phyloP scores from a whole-genome alignment of 2,329 filamentous ascomycete species.

The Dactylellina parvicollis region DNA sequence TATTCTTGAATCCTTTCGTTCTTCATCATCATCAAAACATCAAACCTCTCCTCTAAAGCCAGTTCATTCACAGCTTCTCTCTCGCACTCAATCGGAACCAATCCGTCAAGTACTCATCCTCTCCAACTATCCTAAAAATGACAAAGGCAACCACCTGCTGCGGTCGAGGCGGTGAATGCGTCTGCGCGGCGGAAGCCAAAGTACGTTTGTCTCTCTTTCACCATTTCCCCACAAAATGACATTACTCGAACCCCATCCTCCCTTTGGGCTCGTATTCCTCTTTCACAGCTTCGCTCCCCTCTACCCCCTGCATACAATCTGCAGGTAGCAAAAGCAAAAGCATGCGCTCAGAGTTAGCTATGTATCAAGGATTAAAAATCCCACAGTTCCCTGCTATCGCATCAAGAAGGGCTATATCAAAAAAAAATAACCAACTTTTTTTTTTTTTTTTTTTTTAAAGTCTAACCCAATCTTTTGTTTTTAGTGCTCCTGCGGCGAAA shows the following conservation, averaged over 20 bases:
- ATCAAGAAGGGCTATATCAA: too few relatives aligned
- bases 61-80: not conserved
- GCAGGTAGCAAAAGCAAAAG: too few relatives aligned
- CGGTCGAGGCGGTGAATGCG: constrained; percentile 37
- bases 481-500: constrained; percentile 51
- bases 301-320: constrained; percentile 3
- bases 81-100: too few relatives aligned
- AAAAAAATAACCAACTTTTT: too few relatives aligned
- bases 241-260: constrained; percentile 22
- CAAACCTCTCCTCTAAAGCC: not conserved
- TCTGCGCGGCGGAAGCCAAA: constrained; percentile 47
- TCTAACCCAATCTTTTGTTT: too few relatives aligned
- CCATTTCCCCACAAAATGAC: constrained; percentile 53
- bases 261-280: not conserved
- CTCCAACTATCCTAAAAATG: constrained; percentile 16
- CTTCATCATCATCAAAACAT: not conserved
- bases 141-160: constrained; percentile 50
- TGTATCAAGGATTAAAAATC: too few relatives aligned
- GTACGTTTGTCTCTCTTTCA: constrained; percentile 41
- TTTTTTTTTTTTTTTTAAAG: too few relatives aligned
- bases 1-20: not conserved
- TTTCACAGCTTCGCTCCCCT: not conserved
- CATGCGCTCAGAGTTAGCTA: too few relatives aligned
- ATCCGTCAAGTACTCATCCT: constrained; percentile 1
- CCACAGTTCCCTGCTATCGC: too few relatives aligned